A percentile compares a stretch with the other conserved stretches of the same genome.
Evolutionary conservation across 306 rosid species (phyloP).

Genomic region (Cucurbita pepo): DNA sequence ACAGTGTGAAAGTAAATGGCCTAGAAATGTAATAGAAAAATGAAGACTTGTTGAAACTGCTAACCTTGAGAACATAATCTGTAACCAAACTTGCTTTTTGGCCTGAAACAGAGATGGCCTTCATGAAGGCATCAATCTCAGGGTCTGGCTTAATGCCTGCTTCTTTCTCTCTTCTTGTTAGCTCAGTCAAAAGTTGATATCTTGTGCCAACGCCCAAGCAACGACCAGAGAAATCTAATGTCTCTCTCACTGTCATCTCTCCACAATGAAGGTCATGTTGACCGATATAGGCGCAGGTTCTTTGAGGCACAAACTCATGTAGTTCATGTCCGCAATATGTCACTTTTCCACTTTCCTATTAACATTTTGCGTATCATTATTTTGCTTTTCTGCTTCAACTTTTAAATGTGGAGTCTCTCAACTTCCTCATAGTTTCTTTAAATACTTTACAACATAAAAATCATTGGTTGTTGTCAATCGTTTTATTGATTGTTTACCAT

Average conservation of each 20-base stretch:
- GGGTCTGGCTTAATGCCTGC: slow-evolving; percentile 67
- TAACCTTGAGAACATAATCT: slow-evolving; percentile 66
- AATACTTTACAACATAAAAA: neutral
- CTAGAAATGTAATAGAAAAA: neutral
- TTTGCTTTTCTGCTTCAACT: neutral
- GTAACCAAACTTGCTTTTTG: slow-evolving; percentile 43
- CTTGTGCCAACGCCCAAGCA: slow-evolving; percentile 82
- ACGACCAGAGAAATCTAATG: slow-evolving; percentile 67
- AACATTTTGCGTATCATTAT: neutral
- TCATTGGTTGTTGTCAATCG: too few species aligned
- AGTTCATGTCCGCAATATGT: slow-evolving; percentile 72
- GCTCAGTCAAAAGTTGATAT: slow-evolving; percentile 52
- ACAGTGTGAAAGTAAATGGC: neutral
- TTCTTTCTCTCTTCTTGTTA: slow-evolving; percentile 60
- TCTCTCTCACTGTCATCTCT: slow-evolving; percentile 90
- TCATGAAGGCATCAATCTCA: slow-evolving; percentile 84
- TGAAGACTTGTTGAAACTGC: neutral
- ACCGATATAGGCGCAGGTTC: slow-evolving; percentile 78
- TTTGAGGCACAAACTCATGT: slow-evolving; percentile 52
- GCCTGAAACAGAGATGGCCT: slow-evolving; percentile 38
- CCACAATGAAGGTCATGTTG: slow-evolving; percentile 71
- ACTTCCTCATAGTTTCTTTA: neutral
- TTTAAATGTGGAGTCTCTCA: neutral
- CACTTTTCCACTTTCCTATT: slow-evolving; percentile 49
- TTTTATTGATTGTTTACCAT: too few species aligned